Evolutionary conservation across 306 rosid species (phyloP).

Genomic region (Inga leiocalycina): DNA sequence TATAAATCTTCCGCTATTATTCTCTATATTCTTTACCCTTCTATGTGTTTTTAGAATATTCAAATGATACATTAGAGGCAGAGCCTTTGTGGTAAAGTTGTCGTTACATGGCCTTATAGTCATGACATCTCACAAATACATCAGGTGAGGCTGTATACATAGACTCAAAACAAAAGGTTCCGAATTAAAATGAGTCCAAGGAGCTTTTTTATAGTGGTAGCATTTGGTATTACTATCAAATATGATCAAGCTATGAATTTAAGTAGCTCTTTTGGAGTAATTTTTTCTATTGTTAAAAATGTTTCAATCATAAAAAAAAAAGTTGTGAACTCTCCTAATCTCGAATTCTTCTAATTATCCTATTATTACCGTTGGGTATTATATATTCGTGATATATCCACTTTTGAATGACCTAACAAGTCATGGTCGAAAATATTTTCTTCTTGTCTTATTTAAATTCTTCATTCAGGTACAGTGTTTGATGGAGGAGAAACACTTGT

Average conservation of each 20-base stretch:
- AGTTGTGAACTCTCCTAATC: neutral
- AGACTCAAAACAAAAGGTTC: neutral
- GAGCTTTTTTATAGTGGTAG: neutral
- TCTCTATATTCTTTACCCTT: no score
- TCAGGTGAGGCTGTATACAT: no score
- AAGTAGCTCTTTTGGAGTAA: neutral
- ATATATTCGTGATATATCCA: neutral
- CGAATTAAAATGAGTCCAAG: neutral
- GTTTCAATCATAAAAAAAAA: neutral
- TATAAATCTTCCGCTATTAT: no score
- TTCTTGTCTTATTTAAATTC: neutral
- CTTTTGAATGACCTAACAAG: neutral
- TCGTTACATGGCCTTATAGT: no score
- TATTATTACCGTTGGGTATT: neutral
- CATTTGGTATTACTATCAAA: neutral
- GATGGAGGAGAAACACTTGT: neutral
- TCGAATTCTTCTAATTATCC: neutral
- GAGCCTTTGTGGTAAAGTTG: no score
- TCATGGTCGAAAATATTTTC: neutral
- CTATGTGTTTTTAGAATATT: no score
- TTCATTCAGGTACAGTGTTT: neutral
- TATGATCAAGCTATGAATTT: neutral
- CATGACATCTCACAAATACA: no score
- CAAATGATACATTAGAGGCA: no score
- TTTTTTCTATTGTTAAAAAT: neutral